phyloP scores from a whole-genome alignment of 805 yeast genomes.

The Cyberlindnera galapagoensis region DNA sequence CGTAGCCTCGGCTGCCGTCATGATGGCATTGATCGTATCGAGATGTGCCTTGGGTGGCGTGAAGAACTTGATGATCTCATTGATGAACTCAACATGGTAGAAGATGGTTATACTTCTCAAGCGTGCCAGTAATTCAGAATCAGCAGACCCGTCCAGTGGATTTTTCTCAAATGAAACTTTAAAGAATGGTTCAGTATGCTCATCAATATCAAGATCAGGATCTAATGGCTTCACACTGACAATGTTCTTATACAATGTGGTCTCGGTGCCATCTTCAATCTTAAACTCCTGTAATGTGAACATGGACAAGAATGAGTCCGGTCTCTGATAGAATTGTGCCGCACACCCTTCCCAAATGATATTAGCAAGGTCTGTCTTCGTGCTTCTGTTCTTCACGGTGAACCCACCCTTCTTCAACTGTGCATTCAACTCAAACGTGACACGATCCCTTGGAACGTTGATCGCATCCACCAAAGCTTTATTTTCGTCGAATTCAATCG shows the following conservation, averaged over 20 bases:
- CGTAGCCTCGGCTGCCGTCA: constrained; percentile 93
- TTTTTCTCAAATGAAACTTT: constrained; percentile 76
- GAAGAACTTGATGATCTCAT: constrained; percentile 69
- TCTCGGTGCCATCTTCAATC: constrained; percentile 80
- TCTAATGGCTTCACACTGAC: constrained; percentile 72
- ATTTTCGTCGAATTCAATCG: constrained; percentile 83
- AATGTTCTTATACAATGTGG: constrained; percentile 77
- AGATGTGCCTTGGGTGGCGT: constrained; percentile 79
- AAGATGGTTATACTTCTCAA: constrained; percentile 83
- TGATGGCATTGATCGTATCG: constrained; percentile 83
- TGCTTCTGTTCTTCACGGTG: constrained; percentile 37
- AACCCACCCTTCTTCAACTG: constrained; percentile 73
- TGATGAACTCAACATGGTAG: constrained; percentile 80
- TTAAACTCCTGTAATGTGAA: constrained; percentile 75
- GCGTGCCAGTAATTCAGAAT: constrained; percentile 66
- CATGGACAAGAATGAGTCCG: constrained; percentile 66
- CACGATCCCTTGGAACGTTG: constrained; percentile 67
- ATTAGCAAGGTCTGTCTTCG: constrained; percentile 53
- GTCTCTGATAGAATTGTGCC: constrained; percentile 65
- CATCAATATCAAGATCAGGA: constrained; percentile 29
- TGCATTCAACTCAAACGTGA: constrained; percentile 61
- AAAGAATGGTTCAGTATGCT: constrained; percentile 58
- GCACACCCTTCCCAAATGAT: constrained; percentile 78
- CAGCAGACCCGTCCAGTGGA: constrained; percentile 81
- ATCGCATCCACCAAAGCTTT: constrained; percentile 43